Percentiles rank a stretch among this genome's conserved stretches.
Evolutionary conservation across 768 basidiomycete species (phyloP).

Genomic region (Asterophora parasitica): DNA sequence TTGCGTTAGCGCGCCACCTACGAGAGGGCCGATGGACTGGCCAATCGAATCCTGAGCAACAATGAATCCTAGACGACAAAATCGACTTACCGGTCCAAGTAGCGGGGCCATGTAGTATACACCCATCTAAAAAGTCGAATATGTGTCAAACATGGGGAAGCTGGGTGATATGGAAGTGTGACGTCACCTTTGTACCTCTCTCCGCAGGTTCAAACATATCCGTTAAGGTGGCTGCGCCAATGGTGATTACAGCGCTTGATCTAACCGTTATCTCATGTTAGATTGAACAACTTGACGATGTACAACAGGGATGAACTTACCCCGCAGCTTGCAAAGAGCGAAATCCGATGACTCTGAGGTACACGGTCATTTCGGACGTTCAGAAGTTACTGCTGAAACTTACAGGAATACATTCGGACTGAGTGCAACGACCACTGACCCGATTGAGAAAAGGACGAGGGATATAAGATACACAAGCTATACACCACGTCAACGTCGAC

Average conservation of each 20-base stretch:
- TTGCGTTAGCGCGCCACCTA: slow-evolving; percentile 66
- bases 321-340: slow-evolving; percentile 65
- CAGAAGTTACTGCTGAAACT: slow-evolving; percentile 14
- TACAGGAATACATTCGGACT: slow-evolving; percentile 47
- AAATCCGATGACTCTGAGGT: slow-evolving; percentile 56
- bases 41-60: not conserved
- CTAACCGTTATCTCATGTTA: not conserved
- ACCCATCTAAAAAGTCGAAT: slow-evolving; percentile 48
- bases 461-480: slow-evolving; percentile 54
- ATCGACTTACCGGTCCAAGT: slow-evolving; percentile 52
- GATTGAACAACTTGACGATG: not conserved
- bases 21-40: slow-evolving; percentile 58
- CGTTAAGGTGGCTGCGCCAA: slow-evolving; percentile 75
- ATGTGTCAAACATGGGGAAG: not conserved
- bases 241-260: slow-evolving; percentile 30
- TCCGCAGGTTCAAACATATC: slow-evolving; percentile 74
- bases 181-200: slow-evolving; percentile 54
- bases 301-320: slow-evolving; percentile 25
- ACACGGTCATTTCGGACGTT: not conserved
- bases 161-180: not conserved
- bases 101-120: slow-evolving; percentile 77
- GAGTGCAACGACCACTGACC: slow-evolving; percentile 51
- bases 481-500: not conserved
- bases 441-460: slow-evolving; percentile 47
- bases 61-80: not conserved